These are phyloP conservation scores for Solanum arcanum DNA, from an alignment of 257 asterid genomes.

Conservation along the genomic window DNA sequence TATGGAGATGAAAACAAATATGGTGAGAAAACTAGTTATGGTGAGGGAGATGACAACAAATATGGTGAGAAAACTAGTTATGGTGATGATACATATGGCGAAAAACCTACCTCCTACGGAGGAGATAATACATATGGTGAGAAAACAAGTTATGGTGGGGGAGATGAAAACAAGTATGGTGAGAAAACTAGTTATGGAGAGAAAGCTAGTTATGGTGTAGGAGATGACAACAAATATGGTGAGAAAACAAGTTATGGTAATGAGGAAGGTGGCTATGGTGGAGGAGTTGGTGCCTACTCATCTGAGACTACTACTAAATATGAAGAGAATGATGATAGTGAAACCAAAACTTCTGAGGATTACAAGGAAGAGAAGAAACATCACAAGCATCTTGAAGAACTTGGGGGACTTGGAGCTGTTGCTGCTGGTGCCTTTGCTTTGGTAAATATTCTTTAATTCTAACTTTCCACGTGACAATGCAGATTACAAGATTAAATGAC, in stretches of 20 bases:
- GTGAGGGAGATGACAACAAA: neutral
- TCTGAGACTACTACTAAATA: conserved; percentile 7
- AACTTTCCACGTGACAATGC: too few relatives aligned
- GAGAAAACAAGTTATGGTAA: neutral
- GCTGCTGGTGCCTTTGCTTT: conserved; percentile 59
- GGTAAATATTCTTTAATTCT: conserved; percentile 15
- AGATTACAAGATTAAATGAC: too few relatives aligned
- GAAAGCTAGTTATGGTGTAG: neutral
- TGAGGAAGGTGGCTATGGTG: neutral
- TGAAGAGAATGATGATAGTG: neutral
- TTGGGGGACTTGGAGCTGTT: conserved; percentile 32
- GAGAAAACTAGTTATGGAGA: neutral
- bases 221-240: neutral
- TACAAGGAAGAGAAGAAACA: conserved; percentile 44
- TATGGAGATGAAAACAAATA: neutral
- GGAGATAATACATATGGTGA: neutral
- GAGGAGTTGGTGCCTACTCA: neutral
- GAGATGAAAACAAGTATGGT: neutral
- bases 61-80: neutral
- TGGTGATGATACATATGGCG: neutral
- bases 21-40: neutral
- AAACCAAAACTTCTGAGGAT: conserved; percentile 1
- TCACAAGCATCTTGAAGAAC: conserved; percentile 42
- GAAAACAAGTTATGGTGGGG: neutral
- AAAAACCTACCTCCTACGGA: neutral